phyloP scores from a whole-genome alignment of 306 rosid species.

The Vicia faba region DNA sequence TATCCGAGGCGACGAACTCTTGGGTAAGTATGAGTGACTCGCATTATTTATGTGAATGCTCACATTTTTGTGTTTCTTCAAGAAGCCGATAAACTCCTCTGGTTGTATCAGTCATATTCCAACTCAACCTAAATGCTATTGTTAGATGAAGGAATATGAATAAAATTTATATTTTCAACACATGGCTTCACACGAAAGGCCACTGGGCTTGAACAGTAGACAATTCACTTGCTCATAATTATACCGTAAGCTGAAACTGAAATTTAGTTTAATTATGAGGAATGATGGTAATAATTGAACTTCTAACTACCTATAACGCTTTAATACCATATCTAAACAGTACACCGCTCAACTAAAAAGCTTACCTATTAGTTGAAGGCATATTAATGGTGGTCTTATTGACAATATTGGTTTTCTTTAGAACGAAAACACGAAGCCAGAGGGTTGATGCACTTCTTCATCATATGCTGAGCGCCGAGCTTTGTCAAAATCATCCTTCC shows the following conservation, averaged over 20 bases:
- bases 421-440: conserved; percentile 79
- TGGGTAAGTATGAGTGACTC: conserved; percentile 58
- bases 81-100: conserved; percentile 25
- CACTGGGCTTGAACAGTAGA: conserved; percentile 28
- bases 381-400: conserved; percentile 16
- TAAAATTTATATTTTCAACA: conserved; percentile 13
- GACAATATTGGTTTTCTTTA: conserved; percentile 47
- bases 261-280: conserved; percentile 26
- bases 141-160: conserved; percentile 17
- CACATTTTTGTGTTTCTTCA: conserved; percentile 14
- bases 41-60: conserved; percentile 25
- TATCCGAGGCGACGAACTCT: conserved; percentile 52
- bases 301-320: conserved; percentile 12
- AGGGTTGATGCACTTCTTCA: conserved; percentile 91
- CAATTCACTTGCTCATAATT: conserved; percentile 1
- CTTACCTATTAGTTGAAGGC: conserved; percentile 19
- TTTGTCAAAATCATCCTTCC: conserved; percentile 52
- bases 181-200: too few species aligned
- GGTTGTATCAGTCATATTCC: conserved; percentile 15
- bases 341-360: conserved; percentile 9
- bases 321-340: conserved; percentile 12
- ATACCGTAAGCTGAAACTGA: conserved; percentile 10
- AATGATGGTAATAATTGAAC: conserved; percentile 17
- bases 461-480: conserved; percentile 94
- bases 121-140: conserved; percentile 34